These are phyloP conservation scores for Rauvolfia tetraphylla DNA, from an alignment of 257 asterid genomes.

Conservation along the genomic window DNA sequence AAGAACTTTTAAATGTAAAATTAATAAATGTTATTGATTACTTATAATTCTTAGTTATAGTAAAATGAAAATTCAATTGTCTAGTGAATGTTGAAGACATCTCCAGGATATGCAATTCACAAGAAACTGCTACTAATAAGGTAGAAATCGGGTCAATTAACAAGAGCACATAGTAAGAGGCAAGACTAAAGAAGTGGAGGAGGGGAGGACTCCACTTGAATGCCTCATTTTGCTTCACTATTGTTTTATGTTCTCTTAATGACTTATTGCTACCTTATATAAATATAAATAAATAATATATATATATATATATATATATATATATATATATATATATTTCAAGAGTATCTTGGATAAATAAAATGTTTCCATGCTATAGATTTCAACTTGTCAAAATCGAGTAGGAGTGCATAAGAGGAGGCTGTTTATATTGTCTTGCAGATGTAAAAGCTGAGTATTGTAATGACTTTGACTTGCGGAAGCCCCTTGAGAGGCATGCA, in stretches of 20 bases:
- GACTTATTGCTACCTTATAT: background rate
- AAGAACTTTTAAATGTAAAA: too few species aligned
- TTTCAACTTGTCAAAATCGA: slow-evolving; percentile 4
- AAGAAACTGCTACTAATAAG: background rate
- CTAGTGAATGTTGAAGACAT: background rate
- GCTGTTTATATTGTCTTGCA: slow-evolving; percentile 29
- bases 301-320: background rate
- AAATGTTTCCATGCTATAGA: background rate
- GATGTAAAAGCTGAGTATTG: slow-evolving; percentile 81
- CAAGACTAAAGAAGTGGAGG: background rate
- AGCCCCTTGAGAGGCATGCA: slow-evolving; percentile 81
- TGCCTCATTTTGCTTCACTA: background rate
- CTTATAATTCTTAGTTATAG: background rate
- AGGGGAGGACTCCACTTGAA: background rate
- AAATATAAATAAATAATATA: too few species aligned
- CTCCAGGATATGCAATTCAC: background rate
- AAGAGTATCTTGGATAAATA: background rate
- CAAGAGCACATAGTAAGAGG: background rate
- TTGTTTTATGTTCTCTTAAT: background rate
- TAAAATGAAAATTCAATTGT: background rate
- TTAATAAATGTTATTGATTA: too few species aligned
- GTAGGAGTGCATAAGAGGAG: slow-evolving; percentile 10
- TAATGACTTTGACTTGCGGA: slow-evolving; percentile 83
- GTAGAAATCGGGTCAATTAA: background rate
- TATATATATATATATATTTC: background rate